Evolutionary conservation across 2,329 filamentous ascomycete genomes (phyloP).

Genomic region (Botrytis cinerea): DNA sequence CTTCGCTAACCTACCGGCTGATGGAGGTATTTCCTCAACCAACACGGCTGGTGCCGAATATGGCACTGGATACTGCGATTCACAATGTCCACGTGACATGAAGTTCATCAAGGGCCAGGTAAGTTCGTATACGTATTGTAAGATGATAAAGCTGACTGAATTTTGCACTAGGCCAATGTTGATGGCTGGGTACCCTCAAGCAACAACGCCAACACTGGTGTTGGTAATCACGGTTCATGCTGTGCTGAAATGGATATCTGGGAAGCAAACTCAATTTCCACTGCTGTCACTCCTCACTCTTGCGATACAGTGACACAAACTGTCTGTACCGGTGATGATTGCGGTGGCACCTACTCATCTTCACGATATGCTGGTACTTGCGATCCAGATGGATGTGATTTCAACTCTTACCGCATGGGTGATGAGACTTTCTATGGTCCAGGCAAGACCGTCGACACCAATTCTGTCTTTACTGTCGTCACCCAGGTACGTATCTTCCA

Average conservation of each 20-base stretch:
- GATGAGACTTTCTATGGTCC: slow-evolving; percentile 58
- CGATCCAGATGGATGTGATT: slow-evolving; percentile 64
- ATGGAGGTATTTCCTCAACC: slow-evolving; percentile 56
- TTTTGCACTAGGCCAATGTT: slow-evolving; percentile 7
- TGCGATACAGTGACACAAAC: slow-evolving; percentile 49
- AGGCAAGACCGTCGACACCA: slow-evolving; percentile 55
- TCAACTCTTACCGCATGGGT: slow-evolving; percentile 62
- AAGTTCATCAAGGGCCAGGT: slow-evolving; percentile 56
- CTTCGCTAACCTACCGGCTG: slow-evolving; percentile 61
- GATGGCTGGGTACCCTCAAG: slow-evolving; percentile 36
- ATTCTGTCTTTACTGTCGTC: slow-evolving; percentile 56
- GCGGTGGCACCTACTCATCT: slow-evolving; percentile 45
- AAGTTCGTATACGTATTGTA: slow-evolving; percentile 18
- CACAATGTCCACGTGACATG: slow-evolving; percentile 55
- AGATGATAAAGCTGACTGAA: background rate
- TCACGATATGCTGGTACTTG: slow-evolving; percentile 57
- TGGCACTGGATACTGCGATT: slow-evolving; percentile 65
- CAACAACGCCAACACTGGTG: slow-evolving; percentile 55
- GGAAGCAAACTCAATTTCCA: slow-evolving; percentile 62
- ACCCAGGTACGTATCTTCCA: slow-evolving; percentile 47
- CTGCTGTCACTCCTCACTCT: slow-evolving; percentile 59
- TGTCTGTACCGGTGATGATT: slow-evolving; percentile 46
- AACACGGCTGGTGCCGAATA: slow-evolving; percentile 61
- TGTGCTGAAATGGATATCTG: slow-evolving; percentile 70
- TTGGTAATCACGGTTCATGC: slow-evolving; percentile 59